phyloP scores from a whole-genome alignment of 2,329 filamentous ascomycete genomes.

The Corinectria fuckeliana region DNA sequence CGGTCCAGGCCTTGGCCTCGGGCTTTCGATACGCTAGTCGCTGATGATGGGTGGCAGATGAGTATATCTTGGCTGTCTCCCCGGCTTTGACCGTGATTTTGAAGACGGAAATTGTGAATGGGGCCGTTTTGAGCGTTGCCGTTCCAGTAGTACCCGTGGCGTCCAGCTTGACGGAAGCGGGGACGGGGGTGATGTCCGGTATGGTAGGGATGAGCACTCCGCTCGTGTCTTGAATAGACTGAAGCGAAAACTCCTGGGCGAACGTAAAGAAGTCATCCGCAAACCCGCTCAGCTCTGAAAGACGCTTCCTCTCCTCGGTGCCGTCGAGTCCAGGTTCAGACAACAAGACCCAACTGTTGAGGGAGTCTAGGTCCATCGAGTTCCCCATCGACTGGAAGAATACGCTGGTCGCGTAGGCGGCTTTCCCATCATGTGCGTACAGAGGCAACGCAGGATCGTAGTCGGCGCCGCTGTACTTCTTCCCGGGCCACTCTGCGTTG shows the following conservation, averaged over 20 bases:
- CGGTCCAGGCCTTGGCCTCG: conserved; percentile 3
- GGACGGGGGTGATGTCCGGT: background rate
- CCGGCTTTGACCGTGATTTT: conserved; percentile 7
- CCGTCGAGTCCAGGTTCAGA: background rate
- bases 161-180: background rate
- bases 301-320: conserved; percentile 3
- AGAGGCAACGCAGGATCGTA: conserved; percentile 21
- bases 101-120: conserved; percentile 20
- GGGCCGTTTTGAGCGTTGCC: conserved; percentile 3
- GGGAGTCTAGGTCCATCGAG: background rate
- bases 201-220: background rate
- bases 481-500: conserved; percentile 20
- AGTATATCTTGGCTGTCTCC: background rate
- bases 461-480: background rate
- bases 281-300: conserved; percentile 3
- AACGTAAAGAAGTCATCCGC: conserved; percentile 13
- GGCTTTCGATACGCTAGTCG: conserved; percentile 18
- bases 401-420: conserved; percentile 11
- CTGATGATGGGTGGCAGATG: conserved; percentile 6
- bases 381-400: conserved; percentile 19
- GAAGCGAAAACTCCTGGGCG: conserved; percentile 8
- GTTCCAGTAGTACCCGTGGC: conserved; percentile 14
- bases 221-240: conserved; percentile 18
- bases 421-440: conserved; percentile 12
- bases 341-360: conserved; percentile 14